Conservation (phyloP, 768 basidiomycete species). For the Xerocomus potaroensis region DNA sequence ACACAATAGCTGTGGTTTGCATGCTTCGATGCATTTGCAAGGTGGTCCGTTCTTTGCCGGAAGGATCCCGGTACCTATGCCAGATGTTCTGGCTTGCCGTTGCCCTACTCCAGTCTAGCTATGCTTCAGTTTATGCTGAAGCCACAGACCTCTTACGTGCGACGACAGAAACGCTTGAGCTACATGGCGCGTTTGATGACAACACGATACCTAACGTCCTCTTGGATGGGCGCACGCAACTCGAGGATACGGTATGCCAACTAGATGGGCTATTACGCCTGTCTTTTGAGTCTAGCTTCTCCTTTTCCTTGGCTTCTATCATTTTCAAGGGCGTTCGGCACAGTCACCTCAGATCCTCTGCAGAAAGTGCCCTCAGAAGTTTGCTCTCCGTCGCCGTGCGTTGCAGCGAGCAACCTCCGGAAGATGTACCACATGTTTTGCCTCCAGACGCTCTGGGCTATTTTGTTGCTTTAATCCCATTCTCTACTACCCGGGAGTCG, state of each 20-base stretch:
- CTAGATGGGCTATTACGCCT: conserved; percentile 70
- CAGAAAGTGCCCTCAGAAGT: conserved; percentile 57
- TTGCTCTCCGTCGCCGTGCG: conserved; percentile 59
- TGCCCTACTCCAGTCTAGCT: conserved; percentile 73
- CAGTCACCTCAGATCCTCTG: conserved; percentile 55
- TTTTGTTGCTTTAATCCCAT: conserved; percentile 73
- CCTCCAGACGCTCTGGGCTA: conserved; percentile 66
- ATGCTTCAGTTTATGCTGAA: conserved; percentile 64
- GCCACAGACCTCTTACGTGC: conserved; percentile 64
- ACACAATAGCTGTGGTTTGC: conserved; percentile 70
- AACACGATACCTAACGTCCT: conserved; percentile 52
- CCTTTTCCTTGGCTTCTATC: conserved; percentile 76
- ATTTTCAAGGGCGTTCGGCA: conserved; percentile 86
- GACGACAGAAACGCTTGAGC: conserved; percentile 60
- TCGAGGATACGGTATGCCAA: conserved; percentile 68
- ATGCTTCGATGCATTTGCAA: conserved; percentile 86
- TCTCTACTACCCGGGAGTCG: conserved; percentile 51
- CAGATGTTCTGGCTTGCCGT: conserved; percentile 88
- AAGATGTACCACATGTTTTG: conserved; percentile 43
- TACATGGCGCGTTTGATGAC: conserved; percentile 53
- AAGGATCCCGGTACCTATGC: conserved; percentile 66
- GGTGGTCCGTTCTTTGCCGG: conserved; percentile 65
- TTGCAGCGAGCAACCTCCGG: conserved; percentile 32
- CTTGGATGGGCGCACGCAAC: conserved; percentile 55
- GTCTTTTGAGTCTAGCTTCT: conserved; percentile 75